Evolutionary conservation across 2,329 filamentous ascomycete species (phyloP).

Genomic region (Xylariaceae sp.): DNA sequence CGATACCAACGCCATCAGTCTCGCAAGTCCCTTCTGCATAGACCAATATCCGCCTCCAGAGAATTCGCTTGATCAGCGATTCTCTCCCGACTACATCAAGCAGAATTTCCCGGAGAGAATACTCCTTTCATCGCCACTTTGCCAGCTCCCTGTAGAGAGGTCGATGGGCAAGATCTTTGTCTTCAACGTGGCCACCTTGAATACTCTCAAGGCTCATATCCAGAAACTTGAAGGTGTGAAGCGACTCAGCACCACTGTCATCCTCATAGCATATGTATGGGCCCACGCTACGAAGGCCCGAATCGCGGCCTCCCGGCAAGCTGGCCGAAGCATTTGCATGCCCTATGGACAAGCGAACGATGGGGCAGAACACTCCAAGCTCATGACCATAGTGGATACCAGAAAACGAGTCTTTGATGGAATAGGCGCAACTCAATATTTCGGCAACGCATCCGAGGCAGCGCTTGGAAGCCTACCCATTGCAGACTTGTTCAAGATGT

Average conservation of each 20-base stretch:
- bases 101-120: conserved; percentile 2
- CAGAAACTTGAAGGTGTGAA: neutral
- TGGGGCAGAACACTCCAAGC: neutral
- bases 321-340: neutral
- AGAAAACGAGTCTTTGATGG: conserved; percentile 2
- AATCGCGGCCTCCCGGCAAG: neutral
- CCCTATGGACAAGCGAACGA: neutral
- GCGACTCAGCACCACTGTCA: neutral
- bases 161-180: conserved; percentile 2
- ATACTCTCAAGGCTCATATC: neutral
- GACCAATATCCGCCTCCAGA: neutral
- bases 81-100: neutral
- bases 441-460: conserved; percentile 8
- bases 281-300: conserved; percentile 8
- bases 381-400: conserved; percentile 5
- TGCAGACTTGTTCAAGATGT: neutral
- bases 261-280: conserved; percentile 4
- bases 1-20: neutral
- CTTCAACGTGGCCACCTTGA: conserved; percentile 1
- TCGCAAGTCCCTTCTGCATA: neutral
- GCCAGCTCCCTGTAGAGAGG: neutral
- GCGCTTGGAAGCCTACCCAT: neutral
- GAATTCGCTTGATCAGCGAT: neutral
- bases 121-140: neutral
- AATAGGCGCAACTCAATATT: conserved; percentile 1